Base-by-base conservation (phyloP, 1,139 yeast species). In the Pichia sp. region DNA sequence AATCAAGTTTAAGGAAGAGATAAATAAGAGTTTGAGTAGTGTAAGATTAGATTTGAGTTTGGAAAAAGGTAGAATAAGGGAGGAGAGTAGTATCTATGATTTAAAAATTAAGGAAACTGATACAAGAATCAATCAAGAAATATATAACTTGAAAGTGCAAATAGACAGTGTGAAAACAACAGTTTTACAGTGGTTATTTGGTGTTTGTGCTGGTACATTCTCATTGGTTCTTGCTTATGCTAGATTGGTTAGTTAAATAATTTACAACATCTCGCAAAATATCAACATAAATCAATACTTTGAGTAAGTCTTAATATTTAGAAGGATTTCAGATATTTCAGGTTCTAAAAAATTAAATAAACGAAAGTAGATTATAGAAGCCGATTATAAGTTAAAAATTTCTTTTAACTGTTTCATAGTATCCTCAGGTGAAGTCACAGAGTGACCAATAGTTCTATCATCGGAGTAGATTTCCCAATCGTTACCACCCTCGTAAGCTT, bases 181-280 rank as follows among this genome's bases (percentile, higher is more conserved):
- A 60, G 96, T 91, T 38, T 78, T 86, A 79, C 98, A 91, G 63
- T 91, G 97, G 97, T 72, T 91, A 51, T 86, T 91, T 55, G 97
- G 97, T 70, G 96, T 91, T 20, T 84, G 95, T 56, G 88, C 97
- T 1, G 98, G 97, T 83, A 84, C 96, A 2, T 85, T 89, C 66
- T 96, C 97, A 14, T 71, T 91, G 47, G 82, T 91, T 37, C 67
- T 91, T 53, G 96, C 97, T 2, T 91, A 91, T 60, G 84, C 88
- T 40, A 73, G 98, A 53, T 69, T 89, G 53, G 71, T 89, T 47
- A 81, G 91, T 31, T 84, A 61, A 18, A 17, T 17, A 11, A 26
- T 26, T 14, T 26, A 5, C 7, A 26, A 26, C 9, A 14, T 4
- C n/a, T n/a, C n/a, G n/a, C n/a, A n/a, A n/a, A n/a, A n/a, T n/a